Evolutionary conservation across 345 rosid species (phyloP).

Genomic region (Kandelia obovata): DNA sequence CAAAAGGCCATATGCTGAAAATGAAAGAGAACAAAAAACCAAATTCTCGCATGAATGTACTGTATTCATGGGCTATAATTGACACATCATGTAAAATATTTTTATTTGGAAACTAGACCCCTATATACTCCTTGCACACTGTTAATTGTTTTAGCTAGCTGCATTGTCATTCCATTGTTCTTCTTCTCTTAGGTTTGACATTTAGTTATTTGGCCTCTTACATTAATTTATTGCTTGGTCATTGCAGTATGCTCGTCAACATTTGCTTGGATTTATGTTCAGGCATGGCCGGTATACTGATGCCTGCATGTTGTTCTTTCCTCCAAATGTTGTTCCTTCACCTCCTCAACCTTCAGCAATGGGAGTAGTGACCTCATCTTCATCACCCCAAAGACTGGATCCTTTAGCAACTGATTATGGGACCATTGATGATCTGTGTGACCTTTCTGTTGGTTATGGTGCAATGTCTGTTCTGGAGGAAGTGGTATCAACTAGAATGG

Average conservation of each 20-base stretch:
- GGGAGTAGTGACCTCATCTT: conserved; percentile 59
- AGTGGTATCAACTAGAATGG: conserved; percentile 64
- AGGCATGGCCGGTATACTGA: conserved; percentile 80
- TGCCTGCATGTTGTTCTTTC: conserved; percentile 86
- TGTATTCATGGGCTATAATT: background rate
- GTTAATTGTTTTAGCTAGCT: too few relatives aligned
- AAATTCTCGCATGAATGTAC: background rate
- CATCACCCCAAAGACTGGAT: conserved; percentile 87
- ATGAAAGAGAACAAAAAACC: background rate
- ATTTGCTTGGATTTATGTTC: conserved; percentile 82
- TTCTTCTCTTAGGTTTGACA: background rate
- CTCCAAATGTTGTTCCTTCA: conserved; percentile 63
- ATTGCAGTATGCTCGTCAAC: conserved; percentile 86
- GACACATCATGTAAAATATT: background rate
- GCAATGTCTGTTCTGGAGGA: conserved; percentile 80
- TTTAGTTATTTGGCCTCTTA: background rate
- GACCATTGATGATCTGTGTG: conserved; percentile 82
- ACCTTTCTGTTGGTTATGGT: conserved; percentile 71
- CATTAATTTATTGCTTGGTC: conserved; percentile 6
- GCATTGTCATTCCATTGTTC: too few relatives aligned
- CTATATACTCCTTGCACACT: background rate
- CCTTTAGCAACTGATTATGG: conserved; percentile 91
- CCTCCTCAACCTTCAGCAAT: conserved; percentile 60
- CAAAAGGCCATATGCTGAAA: too few relatives aligned
- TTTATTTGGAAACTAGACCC: background rate